Percentiles rank a stretch among this genome's conserved stretches.
phyloP scores from a whole-genome alignment of 331 rosid species.

The Phaseolus coccineus region DNA sequence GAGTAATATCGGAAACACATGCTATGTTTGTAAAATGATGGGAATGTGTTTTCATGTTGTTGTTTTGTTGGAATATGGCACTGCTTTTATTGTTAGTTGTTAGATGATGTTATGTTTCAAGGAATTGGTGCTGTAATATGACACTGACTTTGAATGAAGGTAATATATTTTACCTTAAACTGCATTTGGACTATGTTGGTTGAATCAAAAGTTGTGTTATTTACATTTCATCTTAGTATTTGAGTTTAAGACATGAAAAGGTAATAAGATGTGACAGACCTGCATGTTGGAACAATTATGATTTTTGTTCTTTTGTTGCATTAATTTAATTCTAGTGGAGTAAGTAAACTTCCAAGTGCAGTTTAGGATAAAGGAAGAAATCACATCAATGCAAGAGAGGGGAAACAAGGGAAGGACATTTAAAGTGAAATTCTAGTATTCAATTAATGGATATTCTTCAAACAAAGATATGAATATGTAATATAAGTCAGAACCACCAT shows the following conservation, averaged over 20 bases:
- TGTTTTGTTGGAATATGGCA: slow-evolving; percentile 41
- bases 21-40: slow-evolving; percentile 43
- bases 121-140: slow-evolving; percentile 47
- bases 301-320: slow-evolving; percentile 60
- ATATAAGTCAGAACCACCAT: not conserved
- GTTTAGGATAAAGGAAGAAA: slow-evolving; percentile 43
- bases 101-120: slow-evolving; percentile 60
- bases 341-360: slow-evolving; percentile 32
- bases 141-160: slow-evolving; percentile 52
- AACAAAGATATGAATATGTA: not conserved
- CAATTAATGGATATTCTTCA: not conserved
- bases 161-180: slow-evolving; percentile 61
- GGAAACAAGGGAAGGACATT: slow-evolving; percentile 37
- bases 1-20: slow-evolving; percentile 46
- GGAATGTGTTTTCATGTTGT: slow-evolving; percentile 13
- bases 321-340: slow-evolving; percentile 42
- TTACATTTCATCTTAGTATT: slow-evolving; percentile 47
- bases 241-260: slow-evolving; percentile 49
- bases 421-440: slow-evolving; percentile 35
- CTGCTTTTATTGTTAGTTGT: slow-evolving; percentile 39
- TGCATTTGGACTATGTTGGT: slow-evolving; percentile 75
- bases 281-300: slow-evolving; percentile 70
- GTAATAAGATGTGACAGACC: slow-evolving; percentile 50
- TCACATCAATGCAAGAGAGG: slow-evolving; percentile 47
- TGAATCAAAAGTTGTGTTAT: slow-evolving; percentile 40